Conservation (phyloP, 352 stramenopile species). For the Globisporangium cystogenes region DNA sequence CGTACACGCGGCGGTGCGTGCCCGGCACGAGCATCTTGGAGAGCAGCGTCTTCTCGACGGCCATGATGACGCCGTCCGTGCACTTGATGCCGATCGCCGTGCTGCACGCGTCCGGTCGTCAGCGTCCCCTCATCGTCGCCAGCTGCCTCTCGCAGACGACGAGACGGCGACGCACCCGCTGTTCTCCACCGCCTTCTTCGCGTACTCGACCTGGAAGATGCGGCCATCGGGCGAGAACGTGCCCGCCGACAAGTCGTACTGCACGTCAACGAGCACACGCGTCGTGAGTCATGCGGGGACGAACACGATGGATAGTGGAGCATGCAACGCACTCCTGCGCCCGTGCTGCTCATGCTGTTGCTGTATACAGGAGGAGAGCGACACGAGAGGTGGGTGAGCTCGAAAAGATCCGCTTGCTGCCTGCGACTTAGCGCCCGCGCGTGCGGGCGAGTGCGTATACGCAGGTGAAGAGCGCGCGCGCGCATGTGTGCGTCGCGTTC, state of each 20-base stretch:
- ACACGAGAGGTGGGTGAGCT: not conserved
- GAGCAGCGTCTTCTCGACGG: conserved; percentile 94
- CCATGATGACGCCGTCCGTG: conserved; percentile 96
- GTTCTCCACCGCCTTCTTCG: conserved; percentile 97
- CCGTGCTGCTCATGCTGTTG: conserved; percentile 74
- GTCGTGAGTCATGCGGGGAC: not conserved
- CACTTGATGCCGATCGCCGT: conserved; percentile 98
- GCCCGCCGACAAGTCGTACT: conserved; percentile 85
- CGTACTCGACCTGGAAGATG: conserved; percentile 99
- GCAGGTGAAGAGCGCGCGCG: not conserved
- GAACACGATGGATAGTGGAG: not conserved
- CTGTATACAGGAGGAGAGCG: not conserved
- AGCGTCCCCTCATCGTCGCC: too few relatives aligned
- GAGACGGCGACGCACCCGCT: conserved; percentile 66
- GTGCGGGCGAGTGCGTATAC: too few relatives aligned
- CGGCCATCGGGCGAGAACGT: conserved; percentile 98
- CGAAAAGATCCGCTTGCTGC: not conserved
- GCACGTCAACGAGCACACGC: not conserved
- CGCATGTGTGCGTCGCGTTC: too few relatives aligned
- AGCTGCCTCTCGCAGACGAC: too few relatives aligned
- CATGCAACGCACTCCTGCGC: conserved; percentile 43
- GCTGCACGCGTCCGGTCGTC: conserved; percentile 21
- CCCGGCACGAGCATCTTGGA: conserved; percentile 91
- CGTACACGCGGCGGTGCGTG: conserved; percentile 83
- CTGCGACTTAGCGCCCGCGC: not conserved